Conservation (phyloP, 306 rosid species). For the Cyamopsis tetragonoloba region DNA sequence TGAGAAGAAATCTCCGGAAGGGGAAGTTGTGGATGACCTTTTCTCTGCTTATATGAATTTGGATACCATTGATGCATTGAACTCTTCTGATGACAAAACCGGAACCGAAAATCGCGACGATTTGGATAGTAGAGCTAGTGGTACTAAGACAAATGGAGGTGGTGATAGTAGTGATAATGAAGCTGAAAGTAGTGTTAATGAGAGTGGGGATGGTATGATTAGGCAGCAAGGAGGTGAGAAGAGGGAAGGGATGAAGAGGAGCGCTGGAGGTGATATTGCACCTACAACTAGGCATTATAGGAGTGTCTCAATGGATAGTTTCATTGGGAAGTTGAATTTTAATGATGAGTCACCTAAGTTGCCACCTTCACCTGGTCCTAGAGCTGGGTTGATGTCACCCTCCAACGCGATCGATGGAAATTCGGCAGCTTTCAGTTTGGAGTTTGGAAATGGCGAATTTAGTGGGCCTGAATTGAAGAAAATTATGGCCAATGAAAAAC, state of each 20-base stretch:
- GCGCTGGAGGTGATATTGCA: constrained; percentile 69
- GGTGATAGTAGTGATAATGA: constrained; percentile 93
- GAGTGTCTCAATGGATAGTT: constrained; percentile 93
- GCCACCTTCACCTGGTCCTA: constrained; percentile 62
- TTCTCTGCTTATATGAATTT: constrained; percentile 90
- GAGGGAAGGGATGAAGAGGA: constrained; percentile 81
- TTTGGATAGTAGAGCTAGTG: constrained; percentile 95
- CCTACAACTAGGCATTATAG: constrained; percentile 68
- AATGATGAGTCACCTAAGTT: constrained; percentile 63
- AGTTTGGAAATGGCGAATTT: constrained; percentile 90
- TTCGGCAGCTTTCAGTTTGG: constrained; percentile 71
- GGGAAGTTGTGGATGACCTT: constrained; percentile 84
- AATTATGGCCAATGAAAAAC: constrained; percentile 94
- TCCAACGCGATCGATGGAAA: constrained; percentile 51
- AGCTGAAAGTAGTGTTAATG: constrained; percentile 82
- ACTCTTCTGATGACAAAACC: constrained; percentile 72
- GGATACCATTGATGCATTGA: constrained; percentile 69
- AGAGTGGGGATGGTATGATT: constrained; percentile 50
- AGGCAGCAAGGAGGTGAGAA: constrained; percentile 49
- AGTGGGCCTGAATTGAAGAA: constrained; percentile 94
- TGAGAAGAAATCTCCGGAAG: constrained; percentile 86
- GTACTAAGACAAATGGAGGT: constrained; percentile 75
- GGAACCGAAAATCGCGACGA: constrained; percentile 74
- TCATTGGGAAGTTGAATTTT: constrained; percentile 75
- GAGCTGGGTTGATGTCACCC: constrained; percentile 53